A percentile compares a stretch with the other conserved stretches of the same genome.
These are phyloP conservation scores for Plasmodium gallinaceum DNA, from an alignment of 169 alveolate genomes.

Conservation along the genomic window DNA sequence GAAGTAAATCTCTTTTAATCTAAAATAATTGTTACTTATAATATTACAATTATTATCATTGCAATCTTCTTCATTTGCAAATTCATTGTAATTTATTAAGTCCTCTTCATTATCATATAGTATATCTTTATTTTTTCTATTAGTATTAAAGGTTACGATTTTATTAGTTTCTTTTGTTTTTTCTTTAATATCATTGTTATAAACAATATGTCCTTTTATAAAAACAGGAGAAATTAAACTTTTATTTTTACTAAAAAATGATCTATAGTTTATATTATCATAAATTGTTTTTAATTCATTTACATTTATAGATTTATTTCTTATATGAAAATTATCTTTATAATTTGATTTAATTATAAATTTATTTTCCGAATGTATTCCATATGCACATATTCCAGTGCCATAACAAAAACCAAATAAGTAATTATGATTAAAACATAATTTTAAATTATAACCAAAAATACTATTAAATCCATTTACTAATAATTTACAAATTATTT, in stretches of 20 bases:
- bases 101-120: neutral
- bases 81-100: neutral
- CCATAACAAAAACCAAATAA: slow-evolving; percentile 69
- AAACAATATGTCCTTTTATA: slow-evolving; percentile 33
- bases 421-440: slow-evolving; percentile 62
- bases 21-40: slow-evolving; percentile 34
- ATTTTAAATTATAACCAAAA: slow-evolving; percentile 52
- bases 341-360: slow-evolving; percentile 68
- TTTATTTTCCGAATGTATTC: slow-evolving; percentile 57
- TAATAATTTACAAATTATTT: slow-evolving; percentile 61
- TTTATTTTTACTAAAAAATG: slow-evolving; percentile 68
- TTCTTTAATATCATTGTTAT: neutral
- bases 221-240: slow-evolving; percentile 57
- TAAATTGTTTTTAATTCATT: slow-evolving; percentile 44
- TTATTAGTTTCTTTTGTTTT: neutral
- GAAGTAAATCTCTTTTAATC: slow-evolving; percentile 61
- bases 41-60: slow-evolving; percentile 2
- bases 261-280: slow-evolving; percentile 67
- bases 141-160: too few relatives aligned
- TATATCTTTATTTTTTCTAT: neutral
- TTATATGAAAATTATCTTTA: slow-evolving; percentile 57
- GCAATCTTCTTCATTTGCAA: neutral
- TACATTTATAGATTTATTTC: slow-evolving; percentile 30
- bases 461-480: slow-evolving; percentile 76
- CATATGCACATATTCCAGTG: slow-evolving; percentile 62